Evolutionary conservation across 1,139 yeast species (phyloP).

Genomic region (Geotrichum klebahnii): DNA sequence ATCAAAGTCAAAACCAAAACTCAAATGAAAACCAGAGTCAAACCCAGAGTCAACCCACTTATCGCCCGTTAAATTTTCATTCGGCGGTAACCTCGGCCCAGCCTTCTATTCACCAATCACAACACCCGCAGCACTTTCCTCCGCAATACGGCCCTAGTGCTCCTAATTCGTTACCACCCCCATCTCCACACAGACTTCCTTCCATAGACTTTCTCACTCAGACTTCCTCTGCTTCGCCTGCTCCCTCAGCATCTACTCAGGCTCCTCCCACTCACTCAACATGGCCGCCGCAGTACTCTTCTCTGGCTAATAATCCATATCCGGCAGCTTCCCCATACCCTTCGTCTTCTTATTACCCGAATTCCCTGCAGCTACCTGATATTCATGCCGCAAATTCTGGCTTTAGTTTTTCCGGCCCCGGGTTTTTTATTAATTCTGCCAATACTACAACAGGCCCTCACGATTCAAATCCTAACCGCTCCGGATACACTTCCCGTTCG

Average conservation of each 20-base stretch:
- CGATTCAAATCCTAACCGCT: background rate
- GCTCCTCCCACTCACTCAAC: background rate
- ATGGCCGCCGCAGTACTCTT: background rate
- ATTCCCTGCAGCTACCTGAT: background rate
- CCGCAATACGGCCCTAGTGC: background rate
- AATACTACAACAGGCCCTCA: too few species aligned
- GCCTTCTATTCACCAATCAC: too few species aligned
- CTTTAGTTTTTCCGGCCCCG: background rate
- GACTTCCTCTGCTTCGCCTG: too few species aligned
- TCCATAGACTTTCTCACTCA: slow-evolving; percentile 13
- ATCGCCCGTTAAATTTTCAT: too few species aligned
- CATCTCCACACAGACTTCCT: slow-evolving; percentile 13
- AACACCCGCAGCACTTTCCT: background rate
- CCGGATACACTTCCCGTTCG: slow-evolving; percentile 10
- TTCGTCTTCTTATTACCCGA: too few species aligned
- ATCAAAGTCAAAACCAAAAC: background rate
- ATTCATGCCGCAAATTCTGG: background rate
- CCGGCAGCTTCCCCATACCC: too few species aligned
- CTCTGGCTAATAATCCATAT: too few species aligned
- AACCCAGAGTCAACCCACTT: too few species aligned
- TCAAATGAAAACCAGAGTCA: background rate
- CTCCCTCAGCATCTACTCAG: too few species aligned
- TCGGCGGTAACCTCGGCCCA: too few species aligned
- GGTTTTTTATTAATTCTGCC: too few species aligned
- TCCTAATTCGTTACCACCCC: background rate